phyloP scores from a whole-genome alignment of 2,329 filamentous ascomycete species.

The Epichloe typhina region DNA sequence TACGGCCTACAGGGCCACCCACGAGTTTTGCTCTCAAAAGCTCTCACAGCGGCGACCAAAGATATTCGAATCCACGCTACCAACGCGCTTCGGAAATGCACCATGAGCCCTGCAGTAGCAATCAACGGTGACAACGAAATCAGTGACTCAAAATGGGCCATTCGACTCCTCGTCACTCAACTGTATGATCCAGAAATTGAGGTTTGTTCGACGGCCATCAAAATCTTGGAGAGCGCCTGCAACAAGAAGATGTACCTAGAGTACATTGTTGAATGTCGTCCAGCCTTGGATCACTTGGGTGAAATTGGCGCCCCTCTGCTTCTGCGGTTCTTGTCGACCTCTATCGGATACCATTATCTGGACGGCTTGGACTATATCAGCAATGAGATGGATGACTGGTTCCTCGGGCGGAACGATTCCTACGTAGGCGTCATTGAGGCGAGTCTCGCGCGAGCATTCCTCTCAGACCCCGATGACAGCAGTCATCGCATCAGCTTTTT shows the following conservation, averaged over 20 bases:
- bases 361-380: conserved; percentile 97
- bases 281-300: conserved; percentile 85
- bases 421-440: conserved; percentile 92
- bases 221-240: conserved; percentile 94
- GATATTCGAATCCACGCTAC: conserved; percentile 86
- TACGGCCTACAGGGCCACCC: conserved; percentile 82
- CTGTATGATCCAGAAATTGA: conserved; percentile 95
- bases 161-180: conserved; percentile 92
- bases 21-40: conserved; percentile 83
- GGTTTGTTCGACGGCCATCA: conserved; percentile 90
- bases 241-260: conserved; percentile 84
- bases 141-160: conserved; percentile 83
- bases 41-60: conserved; percentile 81
- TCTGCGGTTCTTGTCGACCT: conserved; percentile 85
- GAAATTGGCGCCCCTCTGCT: conserved; percentile 92
- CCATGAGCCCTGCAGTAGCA: conserved; percentile 37
- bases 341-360: conserved; percentile 93
- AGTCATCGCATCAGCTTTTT: conserved; percentile 44
- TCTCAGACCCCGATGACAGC: conserved; percentile 48
- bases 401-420: conserved; percentile 88
- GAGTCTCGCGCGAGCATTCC: conserved; percentile 77
- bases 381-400: conserved; percentile 99
- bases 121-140: conserved; percentile 24
- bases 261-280: conserved; percentile 92
- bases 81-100: conserved; percentile 75